Conservation (phyloP, 1,139 yeast genomes). For the Hemisphaericaspora subhashii region DNA sequence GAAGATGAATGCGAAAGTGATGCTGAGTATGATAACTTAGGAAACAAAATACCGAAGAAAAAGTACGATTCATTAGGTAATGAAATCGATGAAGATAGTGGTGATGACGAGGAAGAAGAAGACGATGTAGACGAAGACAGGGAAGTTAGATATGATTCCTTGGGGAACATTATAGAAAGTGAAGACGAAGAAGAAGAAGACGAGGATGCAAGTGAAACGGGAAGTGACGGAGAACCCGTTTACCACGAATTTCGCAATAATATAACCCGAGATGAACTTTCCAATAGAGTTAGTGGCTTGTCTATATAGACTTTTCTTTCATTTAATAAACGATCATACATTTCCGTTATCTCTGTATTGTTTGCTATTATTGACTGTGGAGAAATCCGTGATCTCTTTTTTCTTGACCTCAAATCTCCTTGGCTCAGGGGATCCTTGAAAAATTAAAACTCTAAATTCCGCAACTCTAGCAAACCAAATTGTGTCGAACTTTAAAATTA, state of each 20-base stretch:
- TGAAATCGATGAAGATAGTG: conserved; percentile 12
- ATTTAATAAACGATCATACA: not conserved
- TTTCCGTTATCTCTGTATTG: not conserved
- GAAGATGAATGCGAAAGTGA: conserved; percentile 12
- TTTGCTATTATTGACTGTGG: too few relatives aligned
- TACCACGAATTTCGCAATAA: conserved; percentile 10
- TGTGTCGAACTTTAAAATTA: too few relatives aligned
- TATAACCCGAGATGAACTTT: conserved; percentile 5
- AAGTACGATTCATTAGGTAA: conserved; percentile 11
- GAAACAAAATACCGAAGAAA: conserved; percentile 15
- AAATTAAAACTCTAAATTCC: not conserved
- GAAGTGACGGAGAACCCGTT: not conserved
- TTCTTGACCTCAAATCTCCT: too few relatives aligned
- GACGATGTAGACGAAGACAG: conserved; percentile 6
- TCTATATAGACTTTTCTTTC: conserved; percentile 6
- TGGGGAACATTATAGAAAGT: conserved; percentile 16
- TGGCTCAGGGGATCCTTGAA: too few relatives aligned
- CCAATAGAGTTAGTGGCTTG: conserved; percentile 2
- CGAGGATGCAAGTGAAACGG: conserved; percentile 3
- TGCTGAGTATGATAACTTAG: conserved; percentile 17
- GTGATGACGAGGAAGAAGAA: conserved; percentile 3
- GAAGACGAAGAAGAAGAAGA: conserved; percentile 10
- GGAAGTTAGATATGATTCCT: conserved; percentile 13
- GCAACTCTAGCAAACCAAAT: too few relatives aligned
- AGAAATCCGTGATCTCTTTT: too few relatives aligned